Evolutionary conservation across 345 rosid species (phyloP).

Genomic region (Euphorbia pulcherrima): DNA sequence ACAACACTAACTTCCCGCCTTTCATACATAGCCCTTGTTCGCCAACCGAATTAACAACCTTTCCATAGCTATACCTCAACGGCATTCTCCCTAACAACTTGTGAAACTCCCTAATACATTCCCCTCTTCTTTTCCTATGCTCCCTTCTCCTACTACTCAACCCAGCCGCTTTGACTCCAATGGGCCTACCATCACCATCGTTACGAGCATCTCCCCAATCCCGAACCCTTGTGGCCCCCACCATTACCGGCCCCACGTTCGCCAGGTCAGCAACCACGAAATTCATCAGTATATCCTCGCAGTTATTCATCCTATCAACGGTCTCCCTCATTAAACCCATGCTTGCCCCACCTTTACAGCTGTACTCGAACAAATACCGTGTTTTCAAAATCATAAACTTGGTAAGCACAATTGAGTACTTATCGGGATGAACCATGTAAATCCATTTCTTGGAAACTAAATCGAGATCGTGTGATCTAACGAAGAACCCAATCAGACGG

Average conservation of each 20-base stretch:
- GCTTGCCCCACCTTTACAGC: conserved; percentile 47
- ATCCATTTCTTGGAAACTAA: conserved; percentile 52
- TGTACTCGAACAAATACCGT: conserved; percentile 49
- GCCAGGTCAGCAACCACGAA: conserved; percentile 52
- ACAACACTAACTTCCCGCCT: conserved; percentile 50
- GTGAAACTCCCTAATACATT: conserved; percentile 55
- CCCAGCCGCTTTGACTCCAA: conserved; percentile 44
- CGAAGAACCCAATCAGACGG: conserved; percentile 52
- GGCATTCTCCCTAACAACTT: conserved; percentile 63
- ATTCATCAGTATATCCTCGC: conserved; percentile 77
- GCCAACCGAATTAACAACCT: conserved; percentile 53
- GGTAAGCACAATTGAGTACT: conserved; percentile 60
- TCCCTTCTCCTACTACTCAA: conserved; percentile 57
- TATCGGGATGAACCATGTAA: conserved; percentile 66
- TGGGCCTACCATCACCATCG: conserved; percentile 17
- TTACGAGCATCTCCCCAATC: conserved; percentile 82
- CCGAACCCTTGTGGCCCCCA: conserved; percentile 57
- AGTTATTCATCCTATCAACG: conserved; percentile 53
- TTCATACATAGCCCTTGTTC: conserved; percentile 70
- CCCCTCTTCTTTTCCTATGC: conserved; percentile 73
- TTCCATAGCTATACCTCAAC: conserved; percentile 53
- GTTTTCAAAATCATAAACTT: conserved; percentile 63
- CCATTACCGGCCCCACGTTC: conserved; percentile 56
- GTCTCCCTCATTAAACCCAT: conserved; percentile 52
- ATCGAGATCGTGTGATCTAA: conserved; percentile 57